phyloP scores from a whole-genome alignment of 176 grass and related monocot species.

The Raddia distichophylla region DNA sequence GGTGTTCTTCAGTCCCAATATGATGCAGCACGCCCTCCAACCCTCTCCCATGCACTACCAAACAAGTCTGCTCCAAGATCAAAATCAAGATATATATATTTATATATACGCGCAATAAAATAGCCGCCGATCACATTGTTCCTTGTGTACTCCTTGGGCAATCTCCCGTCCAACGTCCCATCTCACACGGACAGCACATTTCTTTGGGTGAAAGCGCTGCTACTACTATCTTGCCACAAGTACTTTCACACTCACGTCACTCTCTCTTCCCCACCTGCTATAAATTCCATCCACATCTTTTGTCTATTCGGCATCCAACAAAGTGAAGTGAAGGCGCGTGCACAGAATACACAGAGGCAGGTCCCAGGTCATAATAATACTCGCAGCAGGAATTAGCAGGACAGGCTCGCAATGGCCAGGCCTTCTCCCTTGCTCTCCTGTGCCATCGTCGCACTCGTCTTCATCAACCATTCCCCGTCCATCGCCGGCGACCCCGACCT shows the following conservation, averaged over 20 bases:
- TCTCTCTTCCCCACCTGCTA: conserved; percentile 3
- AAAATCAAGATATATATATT: conserved; percentile 17
- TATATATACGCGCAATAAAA: conserved; percentile 16
- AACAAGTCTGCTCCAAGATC: conserved; percentile 3
- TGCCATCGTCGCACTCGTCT: neutral
- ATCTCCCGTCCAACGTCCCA: conserved; percentile 1
- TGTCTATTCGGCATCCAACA: conserved; percentile 34
- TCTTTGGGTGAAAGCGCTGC: conserved; percentile 44
- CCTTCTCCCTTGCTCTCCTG: neutral
- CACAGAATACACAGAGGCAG: conserved; percentile 32
- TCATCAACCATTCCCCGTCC: neutral
- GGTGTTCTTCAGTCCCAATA: neutral
- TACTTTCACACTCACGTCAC: conserved; percentile 28
- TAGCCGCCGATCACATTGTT: conserved; percentile 34
- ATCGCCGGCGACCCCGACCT: conserved; percentile 42
- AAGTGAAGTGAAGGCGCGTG: conserved; percentile 15
- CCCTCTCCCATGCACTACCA: neutral
- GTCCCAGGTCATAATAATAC: conserved; percentile 36
- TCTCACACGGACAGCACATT: conserved; percentile 49
- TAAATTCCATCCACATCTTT: conserved; percentile 36
- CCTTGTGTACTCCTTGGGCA: conserved; percentile 54
- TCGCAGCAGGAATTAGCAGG: neutral
- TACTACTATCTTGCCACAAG: conserved; percentile 5
- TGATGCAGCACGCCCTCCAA: neutral
- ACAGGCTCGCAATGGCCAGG: conserved; percentile 18